These are phyloP conservation scores for Vigna hirtella DNA, from an alignment of 306 rosid species.

Conservation along the genomic window DNA sequence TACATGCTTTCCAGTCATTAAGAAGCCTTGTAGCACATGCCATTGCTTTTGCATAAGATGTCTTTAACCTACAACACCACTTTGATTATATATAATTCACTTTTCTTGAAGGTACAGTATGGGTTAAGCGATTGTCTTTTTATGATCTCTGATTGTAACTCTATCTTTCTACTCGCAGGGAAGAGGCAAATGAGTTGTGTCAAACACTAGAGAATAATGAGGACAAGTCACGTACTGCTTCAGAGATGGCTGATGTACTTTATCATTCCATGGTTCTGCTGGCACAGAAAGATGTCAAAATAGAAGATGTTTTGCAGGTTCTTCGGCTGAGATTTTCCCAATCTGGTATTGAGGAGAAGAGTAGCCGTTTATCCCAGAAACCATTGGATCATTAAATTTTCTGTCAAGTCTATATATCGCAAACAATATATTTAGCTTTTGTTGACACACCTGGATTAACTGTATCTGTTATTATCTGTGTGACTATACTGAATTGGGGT, in stretches of 20 bases:
- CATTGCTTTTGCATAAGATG: conserved; percentile 4
- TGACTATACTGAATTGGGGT: neutral
- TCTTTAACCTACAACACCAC: conserved; percentile 3
- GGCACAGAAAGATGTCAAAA: conserved; percentile 67
- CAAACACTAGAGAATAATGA: conserved; percentile 76
- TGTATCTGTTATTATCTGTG: neutral
- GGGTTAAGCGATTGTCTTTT: neutral
- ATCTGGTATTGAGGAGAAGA: conserved; percentile 88
- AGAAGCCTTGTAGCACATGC: neutral
- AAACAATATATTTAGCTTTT: conserved; percentile 5
- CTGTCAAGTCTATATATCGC: conserved; percentile 5
- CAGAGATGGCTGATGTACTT: conserved; percentile 87
- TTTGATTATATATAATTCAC: neutral
- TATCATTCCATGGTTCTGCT: conserved; percentile 85
- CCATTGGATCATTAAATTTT: conserved; percentile 34
- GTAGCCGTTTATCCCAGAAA: conserved; percentile 47
- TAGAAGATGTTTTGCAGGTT: conserved; percentile 84
- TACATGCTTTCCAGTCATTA: neutral
- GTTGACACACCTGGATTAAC: conserved; percentile 31
- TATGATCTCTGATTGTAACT: conserved; percentile 23
- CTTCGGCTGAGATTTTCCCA: conserved; percentile 80
- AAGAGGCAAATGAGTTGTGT: conserved; percentile 85
- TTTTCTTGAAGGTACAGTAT: conserved; percentile 26
- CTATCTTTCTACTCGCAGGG: conserved; percentile 54
- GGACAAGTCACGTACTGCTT: conserved; percentile 69